These are phyloP conservation scores for Dioscorea zingiberensis DNA, from an alignment of 106 monocot genomes.

Conservation along the genomic window DNA sequence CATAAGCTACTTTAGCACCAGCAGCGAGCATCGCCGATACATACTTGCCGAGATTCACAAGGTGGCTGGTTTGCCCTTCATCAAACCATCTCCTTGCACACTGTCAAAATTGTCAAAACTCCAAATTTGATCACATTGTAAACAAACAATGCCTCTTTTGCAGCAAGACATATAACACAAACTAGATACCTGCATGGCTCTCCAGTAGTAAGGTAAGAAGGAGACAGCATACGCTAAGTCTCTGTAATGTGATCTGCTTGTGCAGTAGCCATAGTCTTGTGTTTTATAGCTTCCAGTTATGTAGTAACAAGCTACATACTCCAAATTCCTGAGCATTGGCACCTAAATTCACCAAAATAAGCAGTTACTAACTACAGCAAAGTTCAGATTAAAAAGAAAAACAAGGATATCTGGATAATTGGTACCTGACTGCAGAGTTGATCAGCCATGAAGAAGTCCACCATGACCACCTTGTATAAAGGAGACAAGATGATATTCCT, in stretches of 20 bases:
- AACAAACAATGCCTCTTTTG: too few relatives aligned
- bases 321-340: constrained; percentile 82
- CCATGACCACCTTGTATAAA: constrained; percentile 96
- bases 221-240: constrained; percentile 92
- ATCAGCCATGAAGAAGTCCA: constrained; percentile 99
- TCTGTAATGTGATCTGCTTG: constrained; percentile 46
- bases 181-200: constrained; percentile 86
- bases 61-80: constrained; percentile 64
- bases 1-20: constrained; percentile 78
- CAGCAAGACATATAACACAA: too few relatives aligned
- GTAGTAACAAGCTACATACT: constrained; percentile 93
- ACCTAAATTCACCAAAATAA: constrained; percentile 41
- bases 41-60: constrained; percentile 73
- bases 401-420: neutral
- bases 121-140: too few relatives aligned
- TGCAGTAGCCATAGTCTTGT: constrained; percentile 87
- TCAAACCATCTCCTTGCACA: constrained; percentile 85
- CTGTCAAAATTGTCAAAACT: constrained; percentile 32
- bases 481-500: constrained; percentile 89
- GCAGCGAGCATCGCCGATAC: constrained; percentile 84
- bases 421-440: constrained; percentile 97
- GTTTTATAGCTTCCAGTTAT: constrained; percentile 91
- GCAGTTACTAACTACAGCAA: neutral
- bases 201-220: constrained; percentile 98
- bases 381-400: neutral